phyloP scores from a whole-genome alignment of 495 filamentous ascomycete genomes.

The Tetracladium setigerum region DNA sequence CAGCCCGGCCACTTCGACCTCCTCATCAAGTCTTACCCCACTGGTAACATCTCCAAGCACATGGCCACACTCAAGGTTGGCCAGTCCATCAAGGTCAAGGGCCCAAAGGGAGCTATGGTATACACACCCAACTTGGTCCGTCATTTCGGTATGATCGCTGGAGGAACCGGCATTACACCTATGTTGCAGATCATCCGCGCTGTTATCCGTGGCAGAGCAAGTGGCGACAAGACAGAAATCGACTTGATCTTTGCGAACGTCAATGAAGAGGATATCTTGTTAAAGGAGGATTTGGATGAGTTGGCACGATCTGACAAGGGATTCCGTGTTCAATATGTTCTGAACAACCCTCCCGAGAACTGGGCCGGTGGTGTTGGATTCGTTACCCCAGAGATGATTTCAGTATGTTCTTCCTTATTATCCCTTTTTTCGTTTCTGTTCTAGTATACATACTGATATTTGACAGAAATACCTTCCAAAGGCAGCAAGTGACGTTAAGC shows the following conservation, averaged over 20 bases:
- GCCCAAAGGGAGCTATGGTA: constrained; percentile 94
- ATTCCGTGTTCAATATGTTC: constrained; percentile 85
- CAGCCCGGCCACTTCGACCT: constrained; percentile 94
- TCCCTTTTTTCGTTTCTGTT: not conserved
- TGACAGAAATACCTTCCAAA: constrained; percentile 71
- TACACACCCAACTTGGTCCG: constrained; percentile 93
- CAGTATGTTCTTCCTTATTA: constrained; percentile 44
- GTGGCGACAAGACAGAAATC: constrained; percentile 78
- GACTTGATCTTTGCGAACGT: constrained; percentile 97
- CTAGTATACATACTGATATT: constrained; percentile 6
- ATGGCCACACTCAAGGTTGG: constrained; percentile 76
- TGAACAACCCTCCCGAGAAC: constrained; percentile 88
- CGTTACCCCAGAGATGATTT: constrained; percentile 92
- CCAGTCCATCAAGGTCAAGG: constrained; percentile 78
- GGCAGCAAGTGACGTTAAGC: constrained; percentile 81
- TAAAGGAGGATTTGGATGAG: constrained; percentile 82
- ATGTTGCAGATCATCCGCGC: constrained; percentile 95
- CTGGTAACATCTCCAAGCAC: constrained; percentile 91
- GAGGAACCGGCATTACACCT: constrained; percentile 94
- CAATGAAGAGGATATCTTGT: constrained; percentile 81
- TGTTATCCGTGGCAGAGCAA: constrained; percentile 72
- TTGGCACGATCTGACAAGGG: constrained; percentile 66
- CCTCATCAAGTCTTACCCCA: constrained; percentile 94
- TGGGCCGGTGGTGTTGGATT: constrained; percentile 92
- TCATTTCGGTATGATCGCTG: constrained; percentile 95